phyloP scores from a whole-genome alignment of 1,284 basidiomycete species.

The Puccinia polysora region DNA sequence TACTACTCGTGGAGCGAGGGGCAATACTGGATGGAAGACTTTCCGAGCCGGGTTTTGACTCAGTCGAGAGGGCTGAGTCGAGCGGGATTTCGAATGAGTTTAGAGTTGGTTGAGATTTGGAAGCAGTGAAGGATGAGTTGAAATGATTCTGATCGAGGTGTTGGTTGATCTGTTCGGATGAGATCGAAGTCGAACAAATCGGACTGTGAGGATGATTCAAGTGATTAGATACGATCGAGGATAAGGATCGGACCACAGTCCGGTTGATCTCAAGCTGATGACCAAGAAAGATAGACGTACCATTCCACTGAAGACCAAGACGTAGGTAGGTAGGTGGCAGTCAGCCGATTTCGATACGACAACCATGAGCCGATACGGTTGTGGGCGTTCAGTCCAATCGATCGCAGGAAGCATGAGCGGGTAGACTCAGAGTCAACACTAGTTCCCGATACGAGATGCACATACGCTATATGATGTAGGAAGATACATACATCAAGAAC shows the following conservation, averaged over 20 bases:
- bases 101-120: neutral
- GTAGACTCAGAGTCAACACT: too few relatives aligned
- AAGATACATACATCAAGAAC: too few relatives aligned
- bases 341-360: too few relatives aligned
- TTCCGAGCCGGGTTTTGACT: neutral
- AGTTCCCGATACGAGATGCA: too few relatives aligned
- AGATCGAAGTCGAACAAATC: constrained; percentile 51
- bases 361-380: too few relatives aligned
- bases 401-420: too few relatives aligned
- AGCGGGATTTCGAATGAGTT: neutral
- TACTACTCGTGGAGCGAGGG: too few relatives aligned
- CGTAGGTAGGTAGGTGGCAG: neutral
- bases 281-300: neutral
- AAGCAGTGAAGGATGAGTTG: neutral
- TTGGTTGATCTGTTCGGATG: constrained; percentile 53
- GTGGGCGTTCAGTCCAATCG: too few relatives aligned
- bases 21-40: too few relatives aligned
- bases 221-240: neutral
- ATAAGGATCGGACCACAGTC: neutral
- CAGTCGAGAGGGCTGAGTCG: neutral
- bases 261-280: too few relatives aligned
- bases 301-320: neutral
- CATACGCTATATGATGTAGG: too few relatives aligned
- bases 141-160: constrained; percentile 52
- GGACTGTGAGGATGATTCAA: constrained; percentile 47